Percentiles rank a stretch among this genome's conserved stretches.
Evolutionary conservation across 768 basidiomycete species (phyloP).

Genomic region (Podaxis sp.): DNA sequence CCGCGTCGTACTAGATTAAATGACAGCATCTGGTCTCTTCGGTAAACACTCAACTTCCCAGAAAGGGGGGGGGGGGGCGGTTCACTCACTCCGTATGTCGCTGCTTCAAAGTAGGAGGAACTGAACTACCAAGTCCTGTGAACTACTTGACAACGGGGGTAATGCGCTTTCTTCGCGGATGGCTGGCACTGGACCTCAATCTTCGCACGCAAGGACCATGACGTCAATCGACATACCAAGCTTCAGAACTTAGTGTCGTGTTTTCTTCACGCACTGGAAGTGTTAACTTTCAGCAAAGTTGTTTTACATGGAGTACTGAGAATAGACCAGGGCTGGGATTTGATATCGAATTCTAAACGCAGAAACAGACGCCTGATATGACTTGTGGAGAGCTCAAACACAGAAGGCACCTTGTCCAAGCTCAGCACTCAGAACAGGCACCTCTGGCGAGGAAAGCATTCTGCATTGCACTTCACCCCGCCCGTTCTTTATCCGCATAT

Average conservation of each 20-base stretch:
- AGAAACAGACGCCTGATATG: too few species aligned
- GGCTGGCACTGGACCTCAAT: not conserved
- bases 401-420: too few species aligned
- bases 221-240: constrained; percentile 4
- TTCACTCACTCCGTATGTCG: not conserved
- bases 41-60: not conserved
- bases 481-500: too few species aligned
- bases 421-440: too few species aligned
- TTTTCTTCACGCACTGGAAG: not conserved
- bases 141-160: not conserved
- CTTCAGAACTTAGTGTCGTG: not conserved
- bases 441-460: too few species aligned
- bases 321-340: too few species aligned
- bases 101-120: not conserved
- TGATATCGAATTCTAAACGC: too few species aligned
- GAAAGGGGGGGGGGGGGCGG: not conserved
- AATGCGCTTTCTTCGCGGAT: not conserved
- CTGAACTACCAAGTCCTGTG: not conserved
- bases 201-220: constrained; percentile 15
- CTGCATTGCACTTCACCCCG: too few species aligned
- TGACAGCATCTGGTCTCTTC: constrained; percentile 6
- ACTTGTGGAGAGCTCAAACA: too few species aligned
- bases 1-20: not conserved
- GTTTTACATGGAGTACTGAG: too few species aligned
- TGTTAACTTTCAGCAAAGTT: too few species aligned